Evolutionary conservation across 75 land plant species (phyloP).

Genomic region (Pinus albicaulis): DNA sequence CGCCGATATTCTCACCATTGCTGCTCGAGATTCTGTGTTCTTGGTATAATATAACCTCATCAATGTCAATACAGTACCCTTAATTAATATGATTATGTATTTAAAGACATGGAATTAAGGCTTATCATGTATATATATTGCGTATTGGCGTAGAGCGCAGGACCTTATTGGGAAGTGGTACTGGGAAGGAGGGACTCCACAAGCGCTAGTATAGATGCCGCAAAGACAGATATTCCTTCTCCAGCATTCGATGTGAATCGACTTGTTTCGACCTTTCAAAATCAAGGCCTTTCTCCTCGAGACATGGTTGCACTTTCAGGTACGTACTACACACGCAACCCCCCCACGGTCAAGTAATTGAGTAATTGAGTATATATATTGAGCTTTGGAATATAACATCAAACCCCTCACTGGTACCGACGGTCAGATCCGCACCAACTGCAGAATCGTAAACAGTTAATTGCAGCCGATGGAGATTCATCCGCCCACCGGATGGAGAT

Average conservation of each 20-base stretch:
- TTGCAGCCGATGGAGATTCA: too few species aligned
- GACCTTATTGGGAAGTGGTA: constrained; percentile 48
- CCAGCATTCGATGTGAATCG: constrained; percentile 25
- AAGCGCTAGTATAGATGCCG: constrained; percentile 37
- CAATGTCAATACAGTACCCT: too few species aligned
- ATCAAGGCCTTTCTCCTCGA: constrained; percentile 43
- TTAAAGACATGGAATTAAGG: background rate
- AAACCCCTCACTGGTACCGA: constrained; percentile 48
- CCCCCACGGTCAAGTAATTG: too few species aligned
- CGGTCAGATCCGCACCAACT: constrained; percentile 55
- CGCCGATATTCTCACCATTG: constrained; percentile 26
- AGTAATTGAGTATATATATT: too few species aligned
- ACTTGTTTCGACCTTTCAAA: constrained; percentile 39
- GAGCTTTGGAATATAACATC: too few species aligned
- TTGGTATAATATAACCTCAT: background rate
- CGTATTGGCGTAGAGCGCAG: constrained; percentile 38
- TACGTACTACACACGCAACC: constrained; percentile 18
- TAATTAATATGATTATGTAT: too few species aligned
- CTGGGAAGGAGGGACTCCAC: constrained; percentile 69
- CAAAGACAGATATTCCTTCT: constrained; percentile 41
- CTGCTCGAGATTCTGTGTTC: constrained; percentile 23
- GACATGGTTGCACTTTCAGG: constrained; percentile 76
- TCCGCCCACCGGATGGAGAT: too few species aligned
- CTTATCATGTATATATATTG: background rate
- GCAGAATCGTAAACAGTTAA: constrained; percentile 22